Base-by-base conservation (phyloP, 1,139 yeast species). In the Nakaseomyces kungkrabaensis region DNA sequence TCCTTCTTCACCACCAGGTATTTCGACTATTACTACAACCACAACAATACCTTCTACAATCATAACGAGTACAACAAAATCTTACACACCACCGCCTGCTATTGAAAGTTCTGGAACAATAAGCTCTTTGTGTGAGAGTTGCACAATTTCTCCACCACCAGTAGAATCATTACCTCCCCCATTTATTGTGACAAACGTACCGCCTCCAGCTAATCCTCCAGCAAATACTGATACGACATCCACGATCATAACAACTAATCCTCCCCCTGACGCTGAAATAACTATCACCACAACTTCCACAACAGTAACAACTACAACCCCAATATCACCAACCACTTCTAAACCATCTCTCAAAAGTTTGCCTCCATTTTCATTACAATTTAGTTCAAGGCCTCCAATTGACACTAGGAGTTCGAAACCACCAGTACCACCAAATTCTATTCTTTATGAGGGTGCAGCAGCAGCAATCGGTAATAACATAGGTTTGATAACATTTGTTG, bases 1-100 rank as follows among this genome's bases (percentile, higher is more conserved):
- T 26, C 47, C 51, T 22, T 27, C 51, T 13, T 38, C 36, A 1
- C 46, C 51, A 11, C 25, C 51, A 13, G 41, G 41, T 5, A 51
- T 50, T 17, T 17, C 22, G 52, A 54, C 51, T 25, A 48, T 51
- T 22, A 9, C 51, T 24, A 36, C 27, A 42, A 45, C 48, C 9
- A 46, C 49, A n/a, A 49, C 52, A 1, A 51, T 47, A 42, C 45
- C 54, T 33, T 52, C 52, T n/a, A 52, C 50, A 29, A 37, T 48
- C 5, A 47, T 46, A 8, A 17, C 5, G n/a, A 26, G 29, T 22
- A 41, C 43, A 17, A 33, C 36, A 33, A 33, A 33, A 7, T 5
- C 25, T 36, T 10, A 17, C 25, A 36, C 38, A 13, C 38, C 38
- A 6, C 31, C 43, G 24, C 13, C 43, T 6, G 31, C 5, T 36